These are phyloP conservation scores for Piper longum DNA, from an alignment of 164 flowering plant species.

Conservation along the genomic window DNA sequence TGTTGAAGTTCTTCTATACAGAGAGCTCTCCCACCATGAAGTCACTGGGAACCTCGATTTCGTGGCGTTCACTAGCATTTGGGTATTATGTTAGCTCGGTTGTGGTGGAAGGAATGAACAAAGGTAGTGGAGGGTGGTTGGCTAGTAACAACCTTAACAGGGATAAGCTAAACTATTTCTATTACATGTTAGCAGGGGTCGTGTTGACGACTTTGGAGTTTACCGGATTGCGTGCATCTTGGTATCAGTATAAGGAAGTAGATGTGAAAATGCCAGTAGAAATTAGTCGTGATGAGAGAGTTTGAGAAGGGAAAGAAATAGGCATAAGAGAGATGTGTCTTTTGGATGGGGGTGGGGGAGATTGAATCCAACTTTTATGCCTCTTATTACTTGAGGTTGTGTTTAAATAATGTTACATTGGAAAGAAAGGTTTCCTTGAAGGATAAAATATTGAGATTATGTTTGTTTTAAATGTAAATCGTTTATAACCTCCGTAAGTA, in stretches of 20 bases:
- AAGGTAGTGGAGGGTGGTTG: conserved; percentile 58
- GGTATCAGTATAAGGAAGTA: conserved; percentile 54
- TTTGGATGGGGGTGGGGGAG: too few species aligned
- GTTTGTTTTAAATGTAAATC: too few species aligned
- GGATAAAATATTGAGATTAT: too few species aligned
- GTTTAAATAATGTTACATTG: too few species aligned
- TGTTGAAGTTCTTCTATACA: conserved; percentile 55
- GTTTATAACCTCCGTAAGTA: too few species aligned
- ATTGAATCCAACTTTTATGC: too few species aligned
- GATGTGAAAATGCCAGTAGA: conserved; percentile 8
- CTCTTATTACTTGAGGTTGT: too few species aligned
- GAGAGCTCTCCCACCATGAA: conserved; percentile 64
- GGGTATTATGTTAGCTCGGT: conserved; percentile 55
- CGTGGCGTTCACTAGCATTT: conserved; percentile 50
- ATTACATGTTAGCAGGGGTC: conserved; percentile 42
- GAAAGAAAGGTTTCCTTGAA: too few species aligned
- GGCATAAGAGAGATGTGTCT: too few species aligned
- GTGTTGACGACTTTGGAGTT: conserved; percentile 39
- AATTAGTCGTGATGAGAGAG: too few species aligned
- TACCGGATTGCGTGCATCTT: conserved; percentile 48
- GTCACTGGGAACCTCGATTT: conserved; percentile 43
- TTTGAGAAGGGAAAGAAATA: too few species aligned
- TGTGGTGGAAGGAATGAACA: conserved; percentile 52
- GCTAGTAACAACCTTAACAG: conserved; percentile 45
- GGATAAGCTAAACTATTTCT: conserved; percentile 54